These are phyloP conservation scores for Xylaria multiplex DNA, from an alignment of 2,329 filamentous ascomycete genomes.

Conservation along the genomic window DNA sequence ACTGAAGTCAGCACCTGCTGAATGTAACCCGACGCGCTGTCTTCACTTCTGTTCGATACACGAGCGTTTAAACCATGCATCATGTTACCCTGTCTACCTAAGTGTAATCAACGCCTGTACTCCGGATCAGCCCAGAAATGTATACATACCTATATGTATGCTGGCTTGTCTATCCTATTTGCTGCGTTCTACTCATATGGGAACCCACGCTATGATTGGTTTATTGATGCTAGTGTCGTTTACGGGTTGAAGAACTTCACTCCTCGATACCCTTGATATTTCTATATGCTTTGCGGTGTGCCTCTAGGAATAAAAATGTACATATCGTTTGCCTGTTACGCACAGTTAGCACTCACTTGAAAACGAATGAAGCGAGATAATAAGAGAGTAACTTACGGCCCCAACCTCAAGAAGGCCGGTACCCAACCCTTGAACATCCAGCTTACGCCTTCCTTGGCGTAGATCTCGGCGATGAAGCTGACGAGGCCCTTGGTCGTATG, in stretches of 20 bases:
- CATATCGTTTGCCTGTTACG: conserved; percentile 77
- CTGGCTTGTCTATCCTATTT: conserved; percentile 30
- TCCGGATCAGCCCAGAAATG: conserved; percentile 15
- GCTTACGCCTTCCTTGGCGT: conserved; percentile 73
- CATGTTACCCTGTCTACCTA: conserved; percentile 11
- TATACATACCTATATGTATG: conserved; percentile 24
- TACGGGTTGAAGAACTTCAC: conserved; percentile 11
- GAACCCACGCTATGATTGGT: conserved; percentile 7
- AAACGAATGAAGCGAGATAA: neutral
- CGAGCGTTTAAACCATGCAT: neutral
- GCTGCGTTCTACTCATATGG: conserved; percentile 26
- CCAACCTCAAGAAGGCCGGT: conserved; percentile 74
- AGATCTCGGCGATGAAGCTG: conserved; percentile 72
- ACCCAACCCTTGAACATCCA: conserved; percentile 96
- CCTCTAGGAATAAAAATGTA: conserved; percentile 86
- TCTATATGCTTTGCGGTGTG: conserved; percentile 82
- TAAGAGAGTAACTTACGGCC: conserved; percentile 62
- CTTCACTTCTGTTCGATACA: no score
- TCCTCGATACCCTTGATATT: conserved; percentile 58
- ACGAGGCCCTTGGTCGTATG: conserved; percentile 63
- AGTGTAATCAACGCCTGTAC: conserved; percentile 28
- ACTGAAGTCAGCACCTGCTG: conserved; percentile 12
- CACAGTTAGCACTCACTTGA: neutral
- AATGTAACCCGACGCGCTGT: conserved; percentile 13
- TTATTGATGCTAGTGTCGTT: neutral